phyloP scores from a whole-genome alignment of 176 grass and related monocot species.

The Ampelocalamus luodianensis region DNA sequence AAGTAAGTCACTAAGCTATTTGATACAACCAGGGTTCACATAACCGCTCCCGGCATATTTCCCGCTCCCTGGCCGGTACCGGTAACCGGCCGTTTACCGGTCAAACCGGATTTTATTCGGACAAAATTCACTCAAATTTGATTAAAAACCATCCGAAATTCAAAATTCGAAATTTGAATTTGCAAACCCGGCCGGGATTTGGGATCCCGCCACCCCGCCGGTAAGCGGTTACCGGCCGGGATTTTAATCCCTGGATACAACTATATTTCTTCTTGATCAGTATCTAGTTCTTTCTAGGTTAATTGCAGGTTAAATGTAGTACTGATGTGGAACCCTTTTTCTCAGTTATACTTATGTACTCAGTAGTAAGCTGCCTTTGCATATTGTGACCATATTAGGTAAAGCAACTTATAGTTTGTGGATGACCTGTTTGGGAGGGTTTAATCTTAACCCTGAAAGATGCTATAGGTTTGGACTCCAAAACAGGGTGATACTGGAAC shows the following conservation, averaged over 20 bases:
- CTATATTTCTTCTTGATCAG: constrained; percentile 8
- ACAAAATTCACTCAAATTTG: too few species aligned
- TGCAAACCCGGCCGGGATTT: too few species aligned
- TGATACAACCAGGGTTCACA: too few species aligned
- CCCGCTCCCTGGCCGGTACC: too few species aligned
- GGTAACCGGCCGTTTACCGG: too few species aligned
- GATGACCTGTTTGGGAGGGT: not conserved
- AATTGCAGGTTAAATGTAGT: constrained; percentile 5
- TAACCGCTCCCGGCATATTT: too few species aligned
- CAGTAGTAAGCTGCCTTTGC: not conserved
- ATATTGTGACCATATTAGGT: not conserved
- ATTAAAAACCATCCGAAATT: too few species aligned
- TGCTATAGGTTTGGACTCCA: not conserved
- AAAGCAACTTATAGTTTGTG: constrained; percentile 6
- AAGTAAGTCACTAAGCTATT: constrained; percentile 70
- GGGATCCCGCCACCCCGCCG: too few species aligned
- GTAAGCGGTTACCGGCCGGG: too few species aligned
- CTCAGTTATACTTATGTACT: not conserved
- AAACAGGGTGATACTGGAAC: not conserved
- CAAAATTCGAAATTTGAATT: too few species aligned
- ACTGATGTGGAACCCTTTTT: not conserved
- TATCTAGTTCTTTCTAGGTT: not conserved
- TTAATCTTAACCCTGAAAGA: not conserved
- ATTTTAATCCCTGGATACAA: too few species aligned
- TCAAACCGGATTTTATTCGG: too few species aligned